Conservation (phyloP, 2,329 filamentous ascomycete genomes). For the Nothopassalora personata region DNA sequence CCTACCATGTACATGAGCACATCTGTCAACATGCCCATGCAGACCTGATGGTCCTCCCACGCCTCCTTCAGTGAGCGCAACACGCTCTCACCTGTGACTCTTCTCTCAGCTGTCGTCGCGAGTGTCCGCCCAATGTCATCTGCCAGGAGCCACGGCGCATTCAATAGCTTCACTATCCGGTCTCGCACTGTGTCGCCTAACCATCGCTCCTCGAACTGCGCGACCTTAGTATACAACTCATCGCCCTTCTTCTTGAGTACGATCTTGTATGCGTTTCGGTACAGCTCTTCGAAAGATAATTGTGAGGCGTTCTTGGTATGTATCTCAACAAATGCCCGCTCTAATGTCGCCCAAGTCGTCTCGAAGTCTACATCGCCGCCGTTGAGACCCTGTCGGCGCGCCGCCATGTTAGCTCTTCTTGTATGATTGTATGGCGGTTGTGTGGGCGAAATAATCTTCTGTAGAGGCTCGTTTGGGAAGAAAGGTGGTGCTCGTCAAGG, state of each 20-base stretch:
- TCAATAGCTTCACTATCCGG: conserved; percentile 65
- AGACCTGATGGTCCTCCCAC: conserved; percentile 86
- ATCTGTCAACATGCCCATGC: conserved; percentile 95
- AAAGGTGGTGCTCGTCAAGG: neutral
- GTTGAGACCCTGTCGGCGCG: conserved; percentile 48
- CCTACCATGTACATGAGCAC: conserved; percentile 83
- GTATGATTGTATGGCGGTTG: neutral
- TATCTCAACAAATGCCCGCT: conserved; percentile 75
- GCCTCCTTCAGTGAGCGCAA: conserved; percentile 67
- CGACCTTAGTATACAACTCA: conserved; percentile 73
- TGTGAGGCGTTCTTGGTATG: conserved; percentile 85
- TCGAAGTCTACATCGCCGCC: conserved; percentile 73
- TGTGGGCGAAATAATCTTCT: neutral
- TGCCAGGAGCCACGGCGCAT: conserved; percentile 57
- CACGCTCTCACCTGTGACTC: conserved; percentile 76
- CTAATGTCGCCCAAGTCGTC: conserved; percentile 72
- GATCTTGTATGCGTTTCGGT: conserved; percentile 89
- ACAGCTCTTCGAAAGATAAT: conserved; percentile 91
- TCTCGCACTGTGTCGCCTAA: conserved; percentile 68
- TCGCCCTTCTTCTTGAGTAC: conserved; percentile 83
- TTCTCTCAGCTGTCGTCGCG: conserved; percentile 69
- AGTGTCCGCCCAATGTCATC: conserved; percentile 31
- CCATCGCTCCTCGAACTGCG: conserved; percentile 75
- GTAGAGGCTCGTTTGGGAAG: neutral
- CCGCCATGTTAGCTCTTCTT: conserved; percentile 5